phyloP scores from a whole-genome alignment of 176 grass and related monocot species.

The Luzula sylvatica region DNA sequence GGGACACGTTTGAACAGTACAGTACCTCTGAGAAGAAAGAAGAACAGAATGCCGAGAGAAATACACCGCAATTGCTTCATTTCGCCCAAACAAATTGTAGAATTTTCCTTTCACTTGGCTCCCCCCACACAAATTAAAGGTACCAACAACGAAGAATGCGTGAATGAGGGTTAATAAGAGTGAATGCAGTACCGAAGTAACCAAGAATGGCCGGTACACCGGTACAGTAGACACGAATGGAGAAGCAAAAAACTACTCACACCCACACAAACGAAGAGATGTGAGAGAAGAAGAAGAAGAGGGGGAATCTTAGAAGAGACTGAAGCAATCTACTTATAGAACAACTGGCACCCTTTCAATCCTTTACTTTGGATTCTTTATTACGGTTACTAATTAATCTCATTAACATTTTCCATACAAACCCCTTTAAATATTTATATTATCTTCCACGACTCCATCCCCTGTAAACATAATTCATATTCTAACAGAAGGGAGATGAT shows the following conservation, averaged over 20 bases:
- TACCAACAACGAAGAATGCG: constrained; percentile 1
- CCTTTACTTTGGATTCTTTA: neutral
- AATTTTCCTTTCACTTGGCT: neutral
- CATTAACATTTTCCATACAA: neutral
- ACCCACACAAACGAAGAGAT: neutral
- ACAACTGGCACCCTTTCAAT: neutral
- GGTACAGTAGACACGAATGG: neutral
- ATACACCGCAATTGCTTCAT: constrained; percentile 16
- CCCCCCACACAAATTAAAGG: too few species aligned
- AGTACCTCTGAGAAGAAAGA: constrained; percentile 23
- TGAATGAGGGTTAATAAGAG: neutral
- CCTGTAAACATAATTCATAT: too few species aligned
- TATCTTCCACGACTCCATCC: neutral
- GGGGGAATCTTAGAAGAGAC: constrained; percentile 21
- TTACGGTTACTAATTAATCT: constrained; percentile 7
- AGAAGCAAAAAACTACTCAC: neutral
- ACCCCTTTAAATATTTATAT: neutral
- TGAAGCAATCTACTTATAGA: constrained; percentile 19
- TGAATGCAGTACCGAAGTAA: neutral
- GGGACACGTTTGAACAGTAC: neutral
- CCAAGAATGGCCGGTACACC: constrained; percentile 1
- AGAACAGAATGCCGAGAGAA: constrained; percentile 14
- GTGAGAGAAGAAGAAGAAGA: constrained; percentile 7
- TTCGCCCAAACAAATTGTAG: neutral
- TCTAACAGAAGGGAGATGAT: neutral